phyloP scores from a whole-genome alignment of 768 basidiomycete genomes.

The Tulasnella sp. region DNA sequence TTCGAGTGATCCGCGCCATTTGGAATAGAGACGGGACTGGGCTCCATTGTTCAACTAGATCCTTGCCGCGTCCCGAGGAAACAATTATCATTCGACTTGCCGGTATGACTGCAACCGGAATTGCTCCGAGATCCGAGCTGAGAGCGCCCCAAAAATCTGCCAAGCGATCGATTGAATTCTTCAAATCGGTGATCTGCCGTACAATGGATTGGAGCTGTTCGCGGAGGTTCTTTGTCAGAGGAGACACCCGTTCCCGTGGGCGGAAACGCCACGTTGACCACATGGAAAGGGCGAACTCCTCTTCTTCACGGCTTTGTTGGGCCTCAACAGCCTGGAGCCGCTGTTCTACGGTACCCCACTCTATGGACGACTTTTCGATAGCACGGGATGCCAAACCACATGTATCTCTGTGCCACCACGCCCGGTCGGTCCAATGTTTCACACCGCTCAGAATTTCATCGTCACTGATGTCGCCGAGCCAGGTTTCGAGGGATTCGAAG shows the following conservation, averaged over 20 bases:
- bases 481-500: neutral
- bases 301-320: neutral
- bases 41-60: neutral
- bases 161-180: neutral
- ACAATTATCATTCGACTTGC: neutral
- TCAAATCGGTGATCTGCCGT: neutral
- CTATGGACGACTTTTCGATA: constrained; percentile 29
- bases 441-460: neutral
- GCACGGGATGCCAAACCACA: neutral
- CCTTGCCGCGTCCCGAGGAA: neutral
- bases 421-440: neutral
- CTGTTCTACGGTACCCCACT: neutral
- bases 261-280: neutral
- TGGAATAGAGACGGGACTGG: neutral
- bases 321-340: neutral
- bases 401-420: neutral
- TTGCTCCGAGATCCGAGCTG: neutral
- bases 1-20: neutral
- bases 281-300: neutral
- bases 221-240: neutral
- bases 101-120: neutral
- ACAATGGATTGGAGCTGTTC: neutral
- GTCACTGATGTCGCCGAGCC: neutral
- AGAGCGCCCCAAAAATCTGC: neutral
- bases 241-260: neutral